Conservation (phyloP, 352 stramenopile genomes). For the Globisporangium viniferum region DNA sequence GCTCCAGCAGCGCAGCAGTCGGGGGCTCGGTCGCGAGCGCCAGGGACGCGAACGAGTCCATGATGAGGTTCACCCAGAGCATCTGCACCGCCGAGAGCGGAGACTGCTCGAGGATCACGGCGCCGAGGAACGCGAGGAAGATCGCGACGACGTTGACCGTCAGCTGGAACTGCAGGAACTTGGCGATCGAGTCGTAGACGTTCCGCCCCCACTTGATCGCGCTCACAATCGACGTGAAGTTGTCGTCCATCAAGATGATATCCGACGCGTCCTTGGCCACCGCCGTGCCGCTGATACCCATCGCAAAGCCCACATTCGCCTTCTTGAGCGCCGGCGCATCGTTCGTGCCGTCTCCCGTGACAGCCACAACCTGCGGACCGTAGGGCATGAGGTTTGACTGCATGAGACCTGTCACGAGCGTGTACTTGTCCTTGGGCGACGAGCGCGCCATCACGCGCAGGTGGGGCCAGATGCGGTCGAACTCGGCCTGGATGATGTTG, state of each 20-base stretch:
- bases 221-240: slow-evolving; percentile 96
- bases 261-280: slow-evolving; percentile 95
- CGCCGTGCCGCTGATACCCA: slow-evolving; percentile 95
- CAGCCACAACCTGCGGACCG: slow-evolving; percentile 89
- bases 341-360: slow-evolving; percentile 97
- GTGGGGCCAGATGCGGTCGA: slow-evolving; percentile 91
- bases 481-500: slow-evolving; percentile 81
- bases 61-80: slow-evolving; percentile 99
- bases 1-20: slow-evolving; percentile 85
- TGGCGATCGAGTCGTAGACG: slow-evolving; percentile 96
- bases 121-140: slow-evolving; percentile 89
- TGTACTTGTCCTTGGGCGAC: slow-evolving; percentile 96
- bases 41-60: slow-evolving; percentile 96
- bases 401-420: slow-evolving; percentile 93
- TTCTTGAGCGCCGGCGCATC: slow-evolving; percentile 96
- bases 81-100: slow-evolving; percentile 95
- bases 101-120: slow-evolving; percentile 72
- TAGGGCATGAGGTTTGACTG: slow-evolving; percentile 74
- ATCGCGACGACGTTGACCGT: slow-evolving; percentile 97
- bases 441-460: slow-evolving; percentile 91
- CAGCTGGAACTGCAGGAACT: slow-evolving; percentile 98
- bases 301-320: slow-evolving; percentile 96
- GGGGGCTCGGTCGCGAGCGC: slow-evolving; percentile 94
- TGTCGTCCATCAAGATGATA: slow-evolving; percentile 97
- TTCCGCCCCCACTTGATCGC: slow-evolving; percentile 95